Conservation (phyloP, 2,329 filamentous ascomycete genomes). For the Dendrostoma leiphaemia region DNA sequence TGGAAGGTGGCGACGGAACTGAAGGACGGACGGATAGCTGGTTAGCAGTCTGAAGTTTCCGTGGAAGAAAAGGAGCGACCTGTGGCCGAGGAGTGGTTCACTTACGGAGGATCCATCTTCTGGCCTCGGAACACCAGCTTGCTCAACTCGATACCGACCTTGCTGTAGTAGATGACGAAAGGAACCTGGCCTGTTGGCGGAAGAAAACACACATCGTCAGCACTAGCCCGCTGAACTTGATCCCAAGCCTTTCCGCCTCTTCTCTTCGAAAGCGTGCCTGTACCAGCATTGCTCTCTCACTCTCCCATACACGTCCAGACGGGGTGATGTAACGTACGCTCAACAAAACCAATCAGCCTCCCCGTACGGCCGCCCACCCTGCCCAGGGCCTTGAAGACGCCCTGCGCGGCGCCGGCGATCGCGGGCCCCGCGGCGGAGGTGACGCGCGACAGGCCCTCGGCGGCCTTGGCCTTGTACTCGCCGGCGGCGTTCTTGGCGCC, state of each 20-base stretch:
- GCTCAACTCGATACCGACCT: conserved; percentile 80
- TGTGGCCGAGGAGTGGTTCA: conserved; percentile 23
- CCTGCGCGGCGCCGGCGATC: conserved; percentile 69
- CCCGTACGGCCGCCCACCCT: conserved; percentile 83
- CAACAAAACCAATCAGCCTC: conserved; percentile 72
- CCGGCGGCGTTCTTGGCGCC: conserved; percentile 39
- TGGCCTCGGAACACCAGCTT: conserved; percentile 86
- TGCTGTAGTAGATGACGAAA: conserved; percentile 86
- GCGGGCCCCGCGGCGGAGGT: conserved; percentile 76
- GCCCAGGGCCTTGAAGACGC: conserved; percentile 63
- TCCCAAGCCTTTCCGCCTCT: background rate
- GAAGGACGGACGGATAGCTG: conserved; percentile 1
- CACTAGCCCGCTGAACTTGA: no score
- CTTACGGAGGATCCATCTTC: conserved; percentile 95
- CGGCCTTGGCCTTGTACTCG: conserved; percentile 61
- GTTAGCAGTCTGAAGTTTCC: background rate
- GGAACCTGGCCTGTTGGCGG: conserved; percentile 71
- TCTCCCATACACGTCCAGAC: no score
- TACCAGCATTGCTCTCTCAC: no score
- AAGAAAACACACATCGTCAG: conserved; percentile 6
- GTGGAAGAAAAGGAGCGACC: background rate
- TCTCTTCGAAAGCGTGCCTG: no score
- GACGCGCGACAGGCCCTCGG: conserved; percentile 80
- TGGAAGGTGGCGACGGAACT: conserved; percentile 83
- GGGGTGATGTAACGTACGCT: conserved; percentile 89